Evolutionary conservation across 495 filamentous ascomycete species (phyloP).

Genomic region (Aspergillus sclerotioniger): DNA sequence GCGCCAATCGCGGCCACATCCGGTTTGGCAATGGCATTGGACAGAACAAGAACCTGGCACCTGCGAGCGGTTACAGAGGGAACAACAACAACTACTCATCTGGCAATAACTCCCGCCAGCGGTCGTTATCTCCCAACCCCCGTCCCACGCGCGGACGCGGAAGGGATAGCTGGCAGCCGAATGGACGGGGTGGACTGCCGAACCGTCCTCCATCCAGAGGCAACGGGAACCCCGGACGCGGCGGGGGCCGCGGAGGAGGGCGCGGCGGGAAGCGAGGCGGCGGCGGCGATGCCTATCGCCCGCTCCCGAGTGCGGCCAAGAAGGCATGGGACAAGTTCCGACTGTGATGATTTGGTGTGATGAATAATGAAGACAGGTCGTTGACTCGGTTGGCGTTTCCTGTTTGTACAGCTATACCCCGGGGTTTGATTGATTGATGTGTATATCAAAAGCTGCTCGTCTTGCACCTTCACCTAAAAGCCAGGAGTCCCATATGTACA

Average conservation of each 20-base stretch:
- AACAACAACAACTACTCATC: constrained; percentile 20
- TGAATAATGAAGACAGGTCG: neutral
- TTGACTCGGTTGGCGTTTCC: neutral
- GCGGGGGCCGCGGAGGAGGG: constrained; percentile 18
- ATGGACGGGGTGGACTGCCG: constrained; percentile 12
- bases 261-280: constrained; percentile 21
- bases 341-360: constrained; percentile 17
- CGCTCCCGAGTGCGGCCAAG: constrained; percentile 36
- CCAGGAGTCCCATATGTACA: neutral
- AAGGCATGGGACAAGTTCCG: constrained; percentile 36
- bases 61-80: constrained; percentile 14
- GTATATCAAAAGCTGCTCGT: neutral
- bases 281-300: constrained; percentile 28
- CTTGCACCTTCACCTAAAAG: neutral
- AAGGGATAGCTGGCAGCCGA: constrained; percentile 24
- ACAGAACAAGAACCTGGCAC: constrained; percentile 17
- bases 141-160: constrained; percentile 17
- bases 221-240: constrained; percentile 4
- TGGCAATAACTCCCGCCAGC: constrained; percentile 23
- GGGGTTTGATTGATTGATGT: neutral
- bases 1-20: constrained; percentile 28
- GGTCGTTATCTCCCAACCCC: constrained; percentile 26
- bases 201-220: constrained; percentile 7
- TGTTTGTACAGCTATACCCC: neutral
- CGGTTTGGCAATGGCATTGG: constrained; percentile 27